A percentile compares a stretch with the other conserved stretches of the same genome.
phyloP scores from a whole-genome alignment of 768 basidiomycete genomes.

The Tylopilus sp. region DNA sequence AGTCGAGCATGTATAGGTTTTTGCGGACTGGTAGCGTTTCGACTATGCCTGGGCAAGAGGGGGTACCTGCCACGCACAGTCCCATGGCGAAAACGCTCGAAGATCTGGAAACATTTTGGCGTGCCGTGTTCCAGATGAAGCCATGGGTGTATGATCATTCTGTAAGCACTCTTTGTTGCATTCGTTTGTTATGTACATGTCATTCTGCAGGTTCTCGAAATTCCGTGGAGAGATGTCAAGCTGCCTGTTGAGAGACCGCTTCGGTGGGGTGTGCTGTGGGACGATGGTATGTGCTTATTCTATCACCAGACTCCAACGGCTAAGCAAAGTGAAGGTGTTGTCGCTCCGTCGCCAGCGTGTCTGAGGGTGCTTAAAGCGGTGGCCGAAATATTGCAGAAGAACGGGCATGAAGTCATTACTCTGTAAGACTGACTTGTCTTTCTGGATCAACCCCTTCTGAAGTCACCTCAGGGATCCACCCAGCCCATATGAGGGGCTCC shows the following conservation, averaged over 20 bases:
- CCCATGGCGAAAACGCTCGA: conserved; percentile 62
- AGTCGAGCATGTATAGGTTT: conserved; percentile 56
- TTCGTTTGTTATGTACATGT: too few species aligned
- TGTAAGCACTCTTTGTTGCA: conserved; percentile 21
- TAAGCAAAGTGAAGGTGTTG: conserved; percentile 43
- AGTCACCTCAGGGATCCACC: conserved; percentile 25
- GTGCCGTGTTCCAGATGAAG: conserved; percentile 52
- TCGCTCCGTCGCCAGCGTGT: conserved; percentile 58
- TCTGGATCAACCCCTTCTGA: background rate
- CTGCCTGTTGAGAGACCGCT: conserved; percentile 46
- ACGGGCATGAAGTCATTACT: conserved; percentile 50
- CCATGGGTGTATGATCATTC: conserved; percentile 67
- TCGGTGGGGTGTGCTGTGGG: conserved; percentile 63
- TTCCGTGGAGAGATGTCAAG: conserved; percentile 38
- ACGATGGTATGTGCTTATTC: conserved; percentile 44
- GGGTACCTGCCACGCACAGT: conserved; percentile 48
- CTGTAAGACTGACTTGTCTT: conserved; percentile 41
- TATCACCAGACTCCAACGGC: background rate
- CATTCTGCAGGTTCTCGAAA: conserved; percentile 27
- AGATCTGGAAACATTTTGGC: conserved; percentile 66
- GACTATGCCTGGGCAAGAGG: conserved; percentile 54
- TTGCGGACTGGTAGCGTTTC: conserved; percentile 47
- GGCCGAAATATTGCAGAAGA: conserved; percentile 38
- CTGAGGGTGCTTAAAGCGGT: conserved; percentile 49
- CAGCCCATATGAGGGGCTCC: conserved; percentile 51